These are phyloP conservation scores for Puccinia hordei DNA, from an alignment of 1,284 basidiomycete genomes.

Conservation along the genomic window DNA sequence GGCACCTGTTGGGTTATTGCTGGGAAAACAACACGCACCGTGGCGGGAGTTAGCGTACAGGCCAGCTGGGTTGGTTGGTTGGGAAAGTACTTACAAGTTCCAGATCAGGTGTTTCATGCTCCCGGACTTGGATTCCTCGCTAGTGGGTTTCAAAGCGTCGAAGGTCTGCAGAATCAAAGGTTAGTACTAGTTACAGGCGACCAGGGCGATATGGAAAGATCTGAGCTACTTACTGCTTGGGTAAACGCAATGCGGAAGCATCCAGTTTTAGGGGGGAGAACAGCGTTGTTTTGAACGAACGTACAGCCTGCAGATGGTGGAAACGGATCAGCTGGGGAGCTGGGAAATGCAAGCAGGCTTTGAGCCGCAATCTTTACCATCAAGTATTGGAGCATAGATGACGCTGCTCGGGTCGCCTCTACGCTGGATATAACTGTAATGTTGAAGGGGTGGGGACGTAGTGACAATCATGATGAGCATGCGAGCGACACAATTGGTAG, in stretches of 20 bases:
- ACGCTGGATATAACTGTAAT: constrained; percentile 10
- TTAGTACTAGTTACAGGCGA: background rate
- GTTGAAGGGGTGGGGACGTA: background rate
- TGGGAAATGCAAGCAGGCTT: too few species aligned
- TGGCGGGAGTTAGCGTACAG: background rate
- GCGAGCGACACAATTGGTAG: too few species aligned
- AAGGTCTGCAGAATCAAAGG: constrained; percentile 16
- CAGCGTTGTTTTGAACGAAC: too few species aligned
- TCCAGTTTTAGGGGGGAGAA: background rate
- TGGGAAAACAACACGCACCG: background rate
- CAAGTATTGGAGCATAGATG: background rate
- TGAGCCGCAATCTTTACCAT: too few species aligned
- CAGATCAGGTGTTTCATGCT: background rate
- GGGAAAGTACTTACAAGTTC: constrained; percentile 17
- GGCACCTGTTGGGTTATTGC: background rate
- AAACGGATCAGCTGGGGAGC: too few species aligned
- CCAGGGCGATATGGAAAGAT: background rate
- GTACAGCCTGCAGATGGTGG: background rate
- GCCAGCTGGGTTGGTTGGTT: background rate
- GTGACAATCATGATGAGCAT: background rate
- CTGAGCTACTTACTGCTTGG: background rate
- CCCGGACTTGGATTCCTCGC: background rate
- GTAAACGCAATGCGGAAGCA: constrained; percentile 16
- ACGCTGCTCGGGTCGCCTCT: background rate
- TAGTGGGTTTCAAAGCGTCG: background rate